phyloP scores from a whole-genome alignment of 2,329 filamentous ascomycete genomes.

The Aspergillus carbonarius region DNA sequence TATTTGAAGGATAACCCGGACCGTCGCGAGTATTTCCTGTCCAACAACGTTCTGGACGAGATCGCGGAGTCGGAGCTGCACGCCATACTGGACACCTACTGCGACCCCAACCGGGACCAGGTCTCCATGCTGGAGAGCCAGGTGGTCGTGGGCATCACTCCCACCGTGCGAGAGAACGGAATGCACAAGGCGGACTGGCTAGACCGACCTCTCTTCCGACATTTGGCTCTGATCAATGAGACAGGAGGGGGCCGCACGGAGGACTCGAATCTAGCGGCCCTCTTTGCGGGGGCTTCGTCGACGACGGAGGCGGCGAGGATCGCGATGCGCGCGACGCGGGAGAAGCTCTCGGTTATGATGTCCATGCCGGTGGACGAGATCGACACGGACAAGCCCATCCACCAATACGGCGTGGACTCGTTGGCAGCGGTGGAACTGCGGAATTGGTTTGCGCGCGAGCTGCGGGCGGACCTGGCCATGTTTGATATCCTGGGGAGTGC shows the following conservation, averaged over 20 bases:
- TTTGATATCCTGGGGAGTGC: conserved; percentile 11
- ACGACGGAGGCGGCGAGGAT: conserved; percentile 2
- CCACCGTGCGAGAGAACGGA: not conserved
- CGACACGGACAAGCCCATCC: conserved; percentile 27
- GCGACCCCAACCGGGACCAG: not conserved
- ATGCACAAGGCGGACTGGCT: conserved; percentile 7
- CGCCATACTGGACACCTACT: conserved; percentile 10
- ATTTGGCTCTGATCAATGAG: not conserved
- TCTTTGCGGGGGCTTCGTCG: conserved; percentile 2
- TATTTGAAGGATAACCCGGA: conserved; percentile 16
- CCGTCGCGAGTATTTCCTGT: not conserved
- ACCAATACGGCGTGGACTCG: conserved; percentile 23
- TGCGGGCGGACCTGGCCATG: conserved; percentile 8
- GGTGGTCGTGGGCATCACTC: conserved; percentile 8
- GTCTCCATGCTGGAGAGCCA: not conserved
- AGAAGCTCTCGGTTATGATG: conserved; percentile 37
- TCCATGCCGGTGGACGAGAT: conserved; percentile 32
- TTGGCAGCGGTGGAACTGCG: conserved; percentile 8
- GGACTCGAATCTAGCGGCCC: not conserved
- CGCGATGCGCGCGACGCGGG: conserved; percentile 20
- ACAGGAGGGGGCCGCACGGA: not conserved
- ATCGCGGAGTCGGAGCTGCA: conserved; percentile 22
- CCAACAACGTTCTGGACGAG: conserved; percentile 9
- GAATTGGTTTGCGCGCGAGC: conserved; percentile 6
- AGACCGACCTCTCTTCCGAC: conserved; percentile 3